These are phyloP conservation scores for Claviceps sp. DNA, from an alignment of 2,329 filamentous ascomycete genomes.

Conservation along the genomic window DNA sequence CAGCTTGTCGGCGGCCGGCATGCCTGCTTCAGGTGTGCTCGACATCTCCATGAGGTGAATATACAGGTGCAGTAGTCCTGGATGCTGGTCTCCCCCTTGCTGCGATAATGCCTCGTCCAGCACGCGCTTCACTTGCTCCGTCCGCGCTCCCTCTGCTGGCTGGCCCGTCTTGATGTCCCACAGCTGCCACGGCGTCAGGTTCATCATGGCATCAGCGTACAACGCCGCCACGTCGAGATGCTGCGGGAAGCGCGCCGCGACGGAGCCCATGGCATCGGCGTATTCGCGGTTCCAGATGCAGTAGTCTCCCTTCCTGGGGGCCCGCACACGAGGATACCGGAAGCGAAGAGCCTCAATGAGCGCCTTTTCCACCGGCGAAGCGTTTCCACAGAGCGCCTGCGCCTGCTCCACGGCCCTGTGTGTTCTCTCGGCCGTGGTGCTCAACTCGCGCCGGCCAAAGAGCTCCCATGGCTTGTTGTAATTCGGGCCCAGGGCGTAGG, in stretches of 20 bases:
- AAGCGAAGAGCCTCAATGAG: slow-evolving; percentile 48
- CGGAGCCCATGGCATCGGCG: slow-evolving; percentile 26
- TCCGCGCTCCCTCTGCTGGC: slow-evolving; percentile 19
- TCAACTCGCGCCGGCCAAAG: slow-evolving; percentile 50
- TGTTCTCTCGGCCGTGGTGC: slow-evolving; percentile 27
- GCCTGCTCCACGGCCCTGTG: slow-evolving; percentile 18
- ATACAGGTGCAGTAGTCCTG: slow-evolving; percentile 61
- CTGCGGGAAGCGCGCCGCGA: slow-evolving; percentile 22
- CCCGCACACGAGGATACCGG: slow-evolving; percentile 42
- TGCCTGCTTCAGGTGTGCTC: slow-evolving; percentile 44
- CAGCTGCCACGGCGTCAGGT: slow-evolving; percentile 32
- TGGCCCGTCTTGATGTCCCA: slow-evolving; percentile 26
- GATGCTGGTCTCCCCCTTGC: slow-evolving; percentile 34
- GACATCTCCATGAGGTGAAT: slow-evolving; percentile 75
- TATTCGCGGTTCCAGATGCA: slow-evolving; percentile 23
- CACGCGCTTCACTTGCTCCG: slow-evolving; percentile 19
- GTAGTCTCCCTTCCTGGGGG: slow-evolving; percentile 31
- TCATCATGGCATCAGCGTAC: slow-evolving; percentile 32
- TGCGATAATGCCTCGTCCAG: slow-evolving; percentile 34
- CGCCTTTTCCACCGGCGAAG: slow-evolving; percentile 36
- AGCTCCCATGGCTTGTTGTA: slow-evolving; percentile 65
- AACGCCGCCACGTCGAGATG: slow-evolving; percentile 26
- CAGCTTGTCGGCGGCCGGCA: slow-evolving; percentile 47
- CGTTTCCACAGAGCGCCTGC: slow-evolving; percentile 6
- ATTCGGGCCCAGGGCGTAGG: slow-evolving; percentile 62